These are phyloP conservation scores for Dothideomycetidae sp. DNA, from an alignment of 2,329 filamentous ascomycete genomes.

Conservation along the genomic window DNA sequence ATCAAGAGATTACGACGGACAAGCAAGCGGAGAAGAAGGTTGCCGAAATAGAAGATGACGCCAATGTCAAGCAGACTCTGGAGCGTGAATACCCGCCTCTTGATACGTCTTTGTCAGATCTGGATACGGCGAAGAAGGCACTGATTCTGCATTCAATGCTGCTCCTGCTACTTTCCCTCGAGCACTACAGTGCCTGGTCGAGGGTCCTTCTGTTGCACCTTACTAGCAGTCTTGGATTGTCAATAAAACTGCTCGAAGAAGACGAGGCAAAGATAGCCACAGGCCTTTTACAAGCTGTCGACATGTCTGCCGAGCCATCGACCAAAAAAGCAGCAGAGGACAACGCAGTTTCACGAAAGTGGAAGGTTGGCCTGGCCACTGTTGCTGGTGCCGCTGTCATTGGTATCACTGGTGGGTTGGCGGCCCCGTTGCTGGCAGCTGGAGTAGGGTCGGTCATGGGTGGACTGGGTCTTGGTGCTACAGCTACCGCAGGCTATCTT, in stretches of 20 bases:
- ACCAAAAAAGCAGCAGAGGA: slow-evolving; percentile 57
- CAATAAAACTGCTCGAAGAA: slow-evolving; percentile 19
- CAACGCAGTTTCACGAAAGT: slow-evolving; percentile 49
- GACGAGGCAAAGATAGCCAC: slow-evolving; percentile 55
- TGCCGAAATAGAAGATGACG: slow-evolving; percentile 1
- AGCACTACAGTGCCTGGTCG: slow-evolving; percentile 26
- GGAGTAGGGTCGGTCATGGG: slow-evolving; percentile 68
- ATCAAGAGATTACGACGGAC: slow-evolving; percentile 11
- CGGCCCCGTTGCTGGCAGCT: slow-evolving; percentile 60
- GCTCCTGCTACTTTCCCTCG: slow-evolving; percentile 25
- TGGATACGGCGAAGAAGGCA: slow-evolving; percentile 23
- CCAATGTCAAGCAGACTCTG: slow-evolving; percentile 18
- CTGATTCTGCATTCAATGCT: slow-evolving; percentile 25
- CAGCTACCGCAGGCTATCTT: slow-evolving; percentile 62
- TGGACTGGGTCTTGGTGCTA: slow-evolving; percentile 58
- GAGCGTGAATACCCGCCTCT: slow-evolving; percentile 24
- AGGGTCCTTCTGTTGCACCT: slow-evolving; percentile 23
- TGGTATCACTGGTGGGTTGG: slow-evolving; percentile 65
- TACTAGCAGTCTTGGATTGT: slow-evolving; percentile 22
- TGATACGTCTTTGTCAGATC: slow-evolving; percentile 22
- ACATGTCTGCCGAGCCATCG: slow-evolving; percentile 65
- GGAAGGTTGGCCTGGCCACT: slow-evolving; percentile 75
- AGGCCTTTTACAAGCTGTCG: slow-evolving; percentile 60
- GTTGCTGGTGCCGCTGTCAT: slow-evolving; percentile 81
- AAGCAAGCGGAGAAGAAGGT: slow-evolving; percentile 16